Evolutionary conservation across 1,284 basidiomycete species (phyloP).

Genomic region (Trichosporon sp.): DNA sequence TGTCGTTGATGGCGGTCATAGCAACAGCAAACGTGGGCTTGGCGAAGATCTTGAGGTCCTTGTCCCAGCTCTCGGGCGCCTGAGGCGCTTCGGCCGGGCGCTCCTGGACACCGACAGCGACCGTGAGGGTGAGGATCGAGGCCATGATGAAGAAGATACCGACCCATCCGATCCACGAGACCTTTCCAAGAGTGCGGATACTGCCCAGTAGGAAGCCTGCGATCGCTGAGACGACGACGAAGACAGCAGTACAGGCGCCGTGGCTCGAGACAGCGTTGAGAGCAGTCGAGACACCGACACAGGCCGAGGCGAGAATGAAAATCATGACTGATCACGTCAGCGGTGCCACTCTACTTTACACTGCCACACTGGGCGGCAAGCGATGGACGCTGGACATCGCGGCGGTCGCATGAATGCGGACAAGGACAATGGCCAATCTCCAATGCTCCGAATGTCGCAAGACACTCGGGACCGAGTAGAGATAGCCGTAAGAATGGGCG

Average conservation of each 20-base stretch:
- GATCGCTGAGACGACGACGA: conserved; percentile 35
- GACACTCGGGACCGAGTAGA: too few relatives aligned
- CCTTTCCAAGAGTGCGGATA: conserved; percentile 40
- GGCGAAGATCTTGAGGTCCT: conserved; percentile 28
- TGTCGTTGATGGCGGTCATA: conserved; percentile 33
- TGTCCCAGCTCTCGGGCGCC: conserved; percentile 35
- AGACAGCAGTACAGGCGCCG: conserved; percentile 29
- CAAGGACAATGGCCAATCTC: not conserved
- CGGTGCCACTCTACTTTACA: too few relatives aligned
- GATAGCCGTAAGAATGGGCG: too few relatives aligned
- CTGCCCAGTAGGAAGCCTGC: conserved; percentile 32
- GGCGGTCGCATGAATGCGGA: not conserved
- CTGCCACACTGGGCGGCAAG: too few relatives aligned
- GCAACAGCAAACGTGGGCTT: conserved; percentile 30
- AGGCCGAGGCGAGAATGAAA: conserved; percentile 27
- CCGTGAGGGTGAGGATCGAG: conserved; percentile 42
- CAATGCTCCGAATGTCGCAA: not conserved
- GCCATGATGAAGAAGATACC: conserved; percentile 33
- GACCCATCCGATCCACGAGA: conserved; percentile 46
- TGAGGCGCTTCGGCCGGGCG: conserved; percentile 23
- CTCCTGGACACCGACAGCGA: conserved; percentile 44
- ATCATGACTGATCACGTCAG: conserved; percentile 18
- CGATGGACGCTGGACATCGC: not conserved
- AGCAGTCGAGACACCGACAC: conserved; percentile 25
- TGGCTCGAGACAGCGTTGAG: conserved; percentile 23